Base-by-base conservation (phyloP, 2,329 filamentous ascomycete species). In the Niveomyces coronatus region DNA sequence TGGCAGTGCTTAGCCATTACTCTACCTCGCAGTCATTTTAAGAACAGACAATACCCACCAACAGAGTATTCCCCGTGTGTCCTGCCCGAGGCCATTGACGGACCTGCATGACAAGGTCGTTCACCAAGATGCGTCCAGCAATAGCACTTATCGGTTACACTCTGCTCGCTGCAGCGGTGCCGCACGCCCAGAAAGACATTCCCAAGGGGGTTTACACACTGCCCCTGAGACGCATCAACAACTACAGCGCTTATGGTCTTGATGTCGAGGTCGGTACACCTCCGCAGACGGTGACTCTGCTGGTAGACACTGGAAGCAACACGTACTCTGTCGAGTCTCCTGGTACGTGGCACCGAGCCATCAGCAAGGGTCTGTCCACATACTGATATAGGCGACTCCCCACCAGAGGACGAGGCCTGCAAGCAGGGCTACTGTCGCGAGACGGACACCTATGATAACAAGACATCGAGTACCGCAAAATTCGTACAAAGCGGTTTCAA, bases 291-390 rank as follows among this genome's bases (percentile, higher is more conserved):
- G 42, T 32, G 10, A 36, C 33, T 16, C 37, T 35, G 11, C 31
- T 30, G 7, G 38, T 35, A n/a, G 44, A 45, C 16, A 45, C 42
- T 10, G 42, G 42, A 13, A 45, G 44, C 30, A 39, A 39, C 10
- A 42, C 41, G 1, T 39, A 41, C 17, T 40, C 37, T n/a, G 38
- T 45, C 23, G 44, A 44, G 18, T 42, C 42, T 5, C 31, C 36
- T 2, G 19, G 44, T 45, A n/a, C 3, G 41, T 42, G 9, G 18
- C 29, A n/a, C n/a, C n/a, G n/a, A n/a, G n/a, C n/a, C n/a, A n/a
- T n/a, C n/a, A n/a, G n/a, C n/a, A n/a, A n/a, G n/a, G n/a, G n/a
- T n/a, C n/a, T n/a, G n/a, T n/a, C n/a, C n/a, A n/a, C n/a, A n/a
- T n/a, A n/a, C n/a, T n/a, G n/a, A n/a, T n/a, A n/a, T n/a, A n/a